Evolutionary conservation across 2,329 filamentous ascomycete genomes (phyloP).

Genomic region (Diplodia intermedia): DNA sequence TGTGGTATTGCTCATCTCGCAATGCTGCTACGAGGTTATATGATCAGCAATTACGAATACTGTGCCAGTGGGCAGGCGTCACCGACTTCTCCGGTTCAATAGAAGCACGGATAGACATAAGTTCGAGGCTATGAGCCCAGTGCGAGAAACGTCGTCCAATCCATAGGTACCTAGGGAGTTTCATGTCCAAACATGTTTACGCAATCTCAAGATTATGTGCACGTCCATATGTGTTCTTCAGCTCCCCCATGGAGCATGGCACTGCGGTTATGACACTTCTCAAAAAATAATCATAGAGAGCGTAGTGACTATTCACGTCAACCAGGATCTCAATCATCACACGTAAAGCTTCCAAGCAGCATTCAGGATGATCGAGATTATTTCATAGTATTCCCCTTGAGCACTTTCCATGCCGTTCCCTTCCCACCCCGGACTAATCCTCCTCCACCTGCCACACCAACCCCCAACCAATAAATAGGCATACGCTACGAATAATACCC

Average conservation of each 20-base stretch:
- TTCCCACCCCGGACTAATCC: background rate
- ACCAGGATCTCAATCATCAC: background rate
- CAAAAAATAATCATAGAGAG: background rate
- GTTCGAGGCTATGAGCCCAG: background rate
- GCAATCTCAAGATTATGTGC: too few species aligned
- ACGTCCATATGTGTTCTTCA: background rate
- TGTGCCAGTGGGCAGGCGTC: background rate
- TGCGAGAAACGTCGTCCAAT: background rate
- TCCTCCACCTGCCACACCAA: background rate
- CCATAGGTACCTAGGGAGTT: background rate
- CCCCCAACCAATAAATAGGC: constrained; percentile 5
- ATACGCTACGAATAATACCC: constrained; percentile 13
- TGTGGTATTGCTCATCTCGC: background rate
- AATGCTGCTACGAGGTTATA: background rate
- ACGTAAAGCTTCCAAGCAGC: background rate
- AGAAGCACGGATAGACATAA: background rate
- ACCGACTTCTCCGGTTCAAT: background rate
- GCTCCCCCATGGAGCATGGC: background rate
- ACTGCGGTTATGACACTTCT: too few species aligned
- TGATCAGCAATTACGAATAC: background rate
- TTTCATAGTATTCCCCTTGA: background rate
- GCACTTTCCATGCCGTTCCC: background rate
- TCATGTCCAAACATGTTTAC: too few species aligned
- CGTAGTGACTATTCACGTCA: background rate
- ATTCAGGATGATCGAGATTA: background rate